Conservation (phyloP, 2,329 filamentous ascomycete species). For the Xylariaceae sp. region DNA sequence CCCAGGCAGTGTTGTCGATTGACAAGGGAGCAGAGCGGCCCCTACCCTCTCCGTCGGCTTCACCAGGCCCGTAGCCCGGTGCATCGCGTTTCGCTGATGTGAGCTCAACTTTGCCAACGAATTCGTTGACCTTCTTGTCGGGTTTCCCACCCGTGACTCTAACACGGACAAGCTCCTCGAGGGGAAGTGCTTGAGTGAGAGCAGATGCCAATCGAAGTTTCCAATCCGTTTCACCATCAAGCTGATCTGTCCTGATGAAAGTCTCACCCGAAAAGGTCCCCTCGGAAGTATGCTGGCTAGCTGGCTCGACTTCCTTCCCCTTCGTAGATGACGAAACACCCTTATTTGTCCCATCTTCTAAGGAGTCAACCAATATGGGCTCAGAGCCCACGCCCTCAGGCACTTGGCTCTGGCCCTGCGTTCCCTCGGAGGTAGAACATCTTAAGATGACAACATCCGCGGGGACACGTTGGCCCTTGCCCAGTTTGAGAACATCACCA, state of each 20-base stretch:
- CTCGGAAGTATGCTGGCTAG: conserved; percentile 37
- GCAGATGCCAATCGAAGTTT: conserved; percentile 88
- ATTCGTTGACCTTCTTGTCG: conserved; percentile 92
- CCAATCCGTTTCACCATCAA: conserved; percentile 98
- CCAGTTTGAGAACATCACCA: conserved; percentile 90
- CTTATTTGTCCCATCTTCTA: conserved; percentile 33
- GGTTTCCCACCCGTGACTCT: conserved; percentile 84
- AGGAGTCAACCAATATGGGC: conserved; percentile 45
- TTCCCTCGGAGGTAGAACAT: conserved; percentile 65
- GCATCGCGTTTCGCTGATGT: conserved; percentile 56
- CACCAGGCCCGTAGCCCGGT: conserved; percentile 45
- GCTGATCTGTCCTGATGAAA: conserved; percentile 95
- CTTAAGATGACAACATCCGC: conserved; percentile 94
- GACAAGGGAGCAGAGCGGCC: conserved; percentile 71
- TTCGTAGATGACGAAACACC: conserved; percentile 40
- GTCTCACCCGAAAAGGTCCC: conserved; percentile 73
- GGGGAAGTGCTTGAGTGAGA: conserved; percentile 76
- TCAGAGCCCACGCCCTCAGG: conserved; percentile 41
- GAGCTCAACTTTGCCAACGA: conserved; percentile 85
- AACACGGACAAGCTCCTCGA: conserved; percentile 70
- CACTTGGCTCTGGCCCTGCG: conserved; percentile 36
- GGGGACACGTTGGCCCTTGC: conserved; percentile 89
- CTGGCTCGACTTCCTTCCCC: conserved; percentile 35
- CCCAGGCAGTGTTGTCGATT: conserved; percentile 98
- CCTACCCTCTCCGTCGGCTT: conserved; percentile 40